phyloP scores from a whole-genome alignment of 1,284 basidiomycete species.

The Rhodofomes roseus region DNA sequence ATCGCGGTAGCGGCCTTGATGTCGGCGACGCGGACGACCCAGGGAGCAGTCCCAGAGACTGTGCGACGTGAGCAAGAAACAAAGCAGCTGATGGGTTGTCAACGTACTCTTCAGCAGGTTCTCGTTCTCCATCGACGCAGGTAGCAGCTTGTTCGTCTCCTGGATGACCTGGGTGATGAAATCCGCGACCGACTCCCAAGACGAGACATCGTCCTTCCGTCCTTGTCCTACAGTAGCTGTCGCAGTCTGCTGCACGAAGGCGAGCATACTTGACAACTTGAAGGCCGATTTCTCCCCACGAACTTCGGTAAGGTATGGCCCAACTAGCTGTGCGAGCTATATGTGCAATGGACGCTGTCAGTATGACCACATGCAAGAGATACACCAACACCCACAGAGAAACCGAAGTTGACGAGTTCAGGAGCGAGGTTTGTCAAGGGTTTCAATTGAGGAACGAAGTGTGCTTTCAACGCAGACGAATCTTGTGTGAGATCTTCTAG shows the following conservation, averaged over 20 bases:
- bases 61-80: not conserved
- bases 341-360: not conserved
- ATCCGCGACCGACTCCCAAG: constrained; percentile 76
- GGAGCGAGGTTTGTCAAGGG: constrained; percentile 69
- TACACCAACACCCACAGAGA: constrained; percentile 54
- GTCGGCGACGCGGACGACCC: constrained; percentile 84
- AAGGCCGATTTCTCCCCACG: constrained; percentile 75
- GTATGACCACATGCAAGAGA: not conserved
- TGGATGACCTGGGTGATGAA: constrained; percentile 68
- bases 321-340: constrained; percentile 83
- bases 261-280: constrained; percentile 67
- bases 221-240: constrained; percentile 68
- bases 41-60: constrained; percentile 83
- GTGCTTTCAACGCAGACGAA: constrained; percentile 66
- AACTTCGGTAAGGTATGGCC: constrained; percentile 70
- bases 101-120: constrained; percentile 74
- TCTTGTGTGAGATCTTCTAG: constrained; percentile 77
- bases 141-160: constrained; percentile 69
- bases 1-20: constrained; percentile 81
- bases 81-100: not conserved
- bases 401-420: constrained; percentile 85
- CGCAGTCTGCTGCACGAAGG: constrained; percentile 71
- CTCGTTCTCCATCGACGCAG: constrained; percentile 71
- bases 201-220: constrained; percentile 56
- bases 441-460: constrained; percentile 70